Conservation (phyloP, 2,329 filamentous ascomycete genomes). For the Neopestalotiopsis sp. region DNA sequence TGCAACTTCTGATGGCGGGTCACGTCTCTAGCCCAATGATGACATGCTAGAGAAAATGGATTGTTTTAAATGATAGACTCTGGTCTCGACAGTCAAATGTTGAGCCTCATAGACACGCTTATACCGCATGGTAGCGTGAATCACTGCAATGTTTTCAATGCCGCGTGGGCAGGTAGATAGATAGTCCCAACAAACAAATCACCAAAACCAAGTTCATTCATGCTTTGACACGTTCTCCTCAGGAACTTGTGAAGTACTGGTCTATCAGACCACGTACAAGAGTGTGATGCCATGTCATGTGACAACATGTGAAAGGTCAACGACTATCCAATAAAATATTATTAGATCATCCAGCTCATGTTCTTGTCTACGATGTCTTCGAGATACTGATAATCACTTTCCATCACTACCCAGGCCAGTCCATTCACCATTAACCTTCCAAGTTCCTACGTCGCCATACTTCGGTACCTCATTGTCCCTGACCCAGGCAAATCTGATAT, state of each 20-base stretch:
- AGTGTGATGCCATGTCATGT: too few species aligned
- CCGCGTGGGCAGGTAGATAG: not conserved
- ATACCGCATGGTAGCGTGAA: not conserved
- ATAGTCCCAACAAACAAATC: not conserved
- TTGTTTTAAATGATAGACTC: not conserved
- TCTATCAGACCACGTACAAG: not conserved
- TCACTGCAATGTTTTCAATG: not conserved
- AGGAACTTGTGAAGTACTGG: not conserved
- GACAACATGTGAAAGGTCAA: too few species aligned
- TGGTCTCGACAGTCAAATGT: not conserved
- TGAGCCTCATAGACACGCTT: not conserved
- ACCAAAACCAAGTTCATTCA: not conserved
- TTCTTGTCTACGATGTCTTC: too few species aligned
- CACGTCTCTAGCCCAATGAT: too few species aligned
- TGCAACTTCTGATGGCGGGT: not conserved
- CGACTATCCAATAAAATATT: too few species aligned
- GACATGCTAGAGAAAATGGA: not conserved
- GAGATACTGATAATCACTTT: not conserved
- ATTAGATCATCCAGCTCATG: too few species aligned
- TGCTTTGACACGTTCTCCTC: not conserved
- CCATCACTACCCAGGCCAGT: constrained; percentile 18
- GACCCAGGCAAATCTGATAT: constrained; percentile 25
- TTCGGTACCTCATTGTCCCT: constrained; percentile 20
- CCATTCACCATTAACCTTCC: constrained; percentile 25
- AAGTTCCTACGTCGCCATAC: constrained; percentile 23